Base-by-base conservation (phyloP, 352 stramenopile species). In the Phytophthora sp. region DNA sequence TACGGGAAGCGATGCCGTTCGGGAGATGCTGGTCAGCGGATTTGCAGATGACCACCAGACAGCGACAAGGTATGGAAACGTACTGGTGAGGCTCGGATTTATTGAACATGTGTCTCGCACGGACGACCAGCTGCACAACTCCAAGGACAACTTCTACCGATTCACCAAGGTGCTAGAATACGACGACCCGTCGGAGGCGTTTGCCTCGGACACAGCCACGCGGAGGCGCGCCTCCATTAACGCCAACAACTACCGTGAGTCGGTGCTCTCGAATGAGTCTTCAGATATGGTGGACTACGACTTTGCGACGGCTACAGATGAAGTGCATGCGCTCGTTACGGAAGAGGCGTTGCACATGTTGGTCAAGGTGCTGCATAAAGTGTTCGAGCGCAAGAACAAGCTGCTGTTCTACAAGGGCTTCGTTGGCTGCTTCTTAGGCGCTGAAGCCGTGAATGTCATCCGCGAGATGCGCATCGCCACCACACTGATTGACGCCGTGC, bases 361-460 rank as follows among this genome's bases (percentile, higher is more conserved):
- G 16, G 67, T 84, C 3, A 81, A 79, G 30, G 81, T 95, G 46
- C 71, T 95, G 31, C 77, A 88, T 73, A 91, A 89, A 52, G 76
- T 93, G 33, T 93, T 95, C 41, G 86, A 94, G 68, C 87, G 84
- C 67, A 95, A 91, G 66, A 94, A 94, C 81, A 95, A 95, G 53
- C 49, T 95, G 45, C 74, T 95, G 44, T 91, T 89, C 52, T 94
- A 95, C 81, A 95, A 95, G 74, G 86, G 88, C 67, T 86, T 88
- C 41, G 74, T 79, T 51, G 82, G 81, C 42, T 95, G 88, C 66
- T 95, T 95, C 65, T 73, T 94, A 20, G 88, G 88, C 18, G 85
- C 84, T 9, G 88, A 95, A 60, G 84, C 87, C 23, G 84, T 95
- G n/a, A 93, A 89, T 27, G 81, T 91, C 41, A 83, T 95, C 21